Conservation (phyloP, 2,329 filamentous ascomycete species). For the Arachnopeziza araneosa region DNA sequence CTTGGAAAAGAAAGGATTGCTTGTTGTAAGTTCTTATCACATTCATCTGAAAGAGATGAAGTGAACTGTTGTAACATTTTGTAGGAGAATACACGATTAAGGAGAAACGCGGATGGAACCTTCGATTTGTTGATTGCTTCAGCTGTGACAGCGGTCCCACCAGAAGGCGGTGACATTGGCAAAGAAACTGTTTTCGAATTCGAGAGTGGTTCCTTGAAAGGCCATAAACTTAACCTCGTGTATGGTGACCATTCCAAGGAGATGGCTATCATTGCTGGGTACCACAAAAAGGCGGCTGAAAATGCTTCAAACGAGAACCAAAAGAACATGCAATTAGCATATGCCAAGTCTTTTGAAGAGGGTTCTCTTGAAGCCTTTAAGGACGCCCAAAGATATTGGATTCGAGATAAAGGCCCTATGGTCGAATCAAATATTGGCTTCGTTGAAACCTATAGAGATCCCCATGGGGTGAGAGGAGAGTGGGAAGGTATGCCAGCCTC, state of each 20-base stretch:
- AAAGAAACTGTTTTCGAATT: constrained; percentile 57
- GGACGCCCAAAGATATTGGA: constrained; percentile 75
- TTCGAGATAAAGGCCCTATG: constrained; percentile 73
- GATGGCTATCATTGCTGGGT: constrained; percentile 63
- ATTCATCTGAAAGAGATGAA: neutral
- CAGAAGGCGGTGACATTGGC: constrained; percentile 62
- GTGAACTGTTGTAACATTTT: constrained; percentile 3
- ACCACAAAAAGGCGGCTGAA: constrained; percentile 61
- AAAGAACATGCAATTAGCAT: constrained; percentile 66
- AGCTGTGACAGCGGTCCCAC: constrained; percentile 52
- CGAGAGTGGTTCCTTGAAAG: constrained; percentile 53
- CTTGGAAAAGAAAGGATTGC: constrained; percentile 64
- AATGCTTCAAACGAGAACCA: constrained; percentile 70
- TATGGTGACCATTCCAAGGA: constrained; percentile 71
- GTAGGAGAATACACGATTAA: constrained; percentile 68
- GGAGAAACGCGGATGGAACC: constrained; percentile 56
- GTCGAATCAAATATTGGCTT: constrained; percentile 66
- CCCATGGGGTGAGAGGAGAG: constrained; percentile 72
- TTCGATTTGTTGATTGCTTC: constrained; percentile 75
- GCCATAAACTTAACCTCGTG: constrained; percentile 63
- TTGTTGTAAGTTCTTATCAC: constrained; percentile 38
- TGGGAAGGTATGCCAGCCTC: constrained; percentile 59
- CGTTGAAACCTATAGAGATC: constrained; percentile 81
- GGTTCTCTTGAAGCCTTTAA: constrained; percentile 76
- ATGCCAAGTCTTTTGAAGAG: constrained; percentile 67